Percentiles rank a stretch among this genome's conserved stretches.
phyloP scores from a whole-genome alignment of 2,329 filamentous ascomycete species.

The Fusarium chuoi region DNA sequence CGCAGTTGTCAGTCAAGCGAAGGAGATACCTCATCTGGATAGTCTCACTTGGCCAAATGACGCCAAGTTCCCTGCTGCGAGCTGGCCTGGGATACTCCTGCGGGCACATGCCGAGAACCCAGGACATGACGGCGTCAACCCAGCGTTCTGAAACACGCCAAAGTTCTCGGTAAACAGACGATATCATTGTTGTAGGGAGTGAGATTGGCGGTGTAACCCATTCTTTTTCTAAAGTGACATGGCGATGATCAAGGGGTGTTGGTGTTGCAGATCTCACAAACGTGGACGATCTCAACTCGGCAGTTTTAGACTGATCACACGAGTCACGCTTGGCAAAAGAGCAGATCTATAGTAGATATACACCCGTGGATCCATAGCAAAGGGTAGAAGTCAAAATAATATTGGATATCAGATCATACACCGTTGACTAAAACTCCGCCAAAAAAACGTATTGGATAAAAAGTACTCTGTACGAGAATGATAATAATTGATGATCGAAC shows the following conservation, averaged over 20 bases:
- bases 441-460: not conserved
- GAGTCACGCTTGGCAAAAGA: conserved; percentile 13
- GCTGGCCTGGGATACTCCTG: conserved; percentile 48
- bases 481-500: conserved; percentile 4
- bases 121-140: conserved; percentile 41
- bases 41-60: conserved; percentile 40
- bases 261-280: conserved; percentile 15
- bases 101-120: conserved; percentile 46
- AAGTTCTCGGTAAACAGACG: not conserved
- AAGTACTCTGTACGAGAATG: conserved; percentile 20
- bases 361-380: not conserved
- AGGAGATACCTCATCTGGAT: conserved; percentile 35
- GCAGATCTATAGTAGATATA: not conserved
- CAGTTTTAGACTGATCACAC: conserved; percentile 13
- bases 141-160: conserved; percentile 41
- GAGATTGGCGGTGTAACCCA: conserved; percentile 19
- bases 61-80: conserved; percentile 45
- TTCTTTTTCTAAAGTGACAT: not conserved
- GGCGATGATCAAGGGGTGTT: conserved; percentile 15
- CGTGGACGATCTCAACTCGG: conserved; percentile 25
- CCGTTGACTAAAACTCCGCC: conserved; percentile 2
- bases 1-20: conserved; percentile 44
- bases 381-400: not conserved
- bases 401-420: conserved; percentile 19
- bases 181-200: not conserved